Conservation (phyloP, 108 stramenopile species). For the Pseudonitzschia multistriata region DNA sequence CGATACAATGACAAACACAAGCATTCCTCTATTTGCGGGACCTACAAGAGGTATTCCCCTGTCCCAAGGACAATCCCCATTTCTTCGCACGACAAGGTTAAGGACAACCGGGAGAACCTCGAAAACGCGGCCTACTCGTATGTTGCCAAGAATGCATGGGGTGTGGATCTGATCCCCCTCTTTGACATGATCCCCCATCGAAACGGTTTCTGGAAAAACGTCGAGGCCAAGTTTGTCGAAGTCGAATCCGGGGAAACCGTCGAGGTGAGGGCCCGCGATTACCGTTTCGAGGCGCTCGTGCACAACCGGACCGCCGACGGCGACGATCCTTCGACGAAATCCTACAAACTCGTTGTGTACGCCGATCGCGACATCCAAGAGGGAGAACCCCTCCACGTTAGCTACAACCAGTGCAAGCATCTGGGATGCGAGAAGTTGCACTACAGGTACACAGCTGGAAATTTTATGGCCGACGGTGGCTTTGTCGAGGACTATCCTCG, state of each 20-base stretch:
- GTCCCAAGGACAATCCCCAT: not conserved
- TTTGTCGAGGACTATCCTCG: slow-evolving; percentile 12
- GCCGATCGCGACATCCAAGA: slow-evolving; percentile 8
- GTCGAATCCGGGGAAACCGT: not conserved
- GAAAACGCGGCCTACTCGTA: not conserved
- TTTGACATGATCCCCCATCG: slow-evolving; percentile 13
- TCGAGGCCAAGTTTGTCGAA: slow-evolving; percentile 1
- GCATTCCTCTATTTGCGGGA: not conserved
- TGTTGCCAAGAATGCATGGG: slow-evolving; percentile 4
- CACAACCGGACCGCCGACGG: not conserved
- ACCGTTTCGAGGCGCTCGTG: not conserved
- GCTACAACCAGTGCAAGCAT: slow-evolving; percentile 4
- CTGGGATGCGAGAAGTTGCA: slow-evolving; percentile 4
- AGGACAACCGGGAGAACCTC: not conserved
- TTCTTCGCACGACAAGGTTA: not conserved
- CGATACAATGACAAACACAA: not conserved
- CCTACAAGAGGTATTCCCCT: not conserved
- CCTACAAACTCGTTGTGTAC: not conserved
- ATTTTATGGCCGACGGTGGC: not conserved
- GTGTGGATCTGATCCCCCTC: slow-evolving; percentile 1
- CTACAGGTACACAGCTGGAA: not conserved
- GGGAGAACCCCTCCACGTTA: not conserved
- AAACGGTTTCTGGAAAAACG: slow-evolving; percentile 1
- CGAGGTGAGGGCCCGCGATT: not conserved
- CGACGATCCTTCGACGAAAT: not conserved